A percentile compares a stretch with the other conserved stretches of the same genome.
Evolutionary conservation across 495 filamentous ascomycete genomes (phyloP).

Genomic region (Aspergillus saccharolyticus): DNA sequence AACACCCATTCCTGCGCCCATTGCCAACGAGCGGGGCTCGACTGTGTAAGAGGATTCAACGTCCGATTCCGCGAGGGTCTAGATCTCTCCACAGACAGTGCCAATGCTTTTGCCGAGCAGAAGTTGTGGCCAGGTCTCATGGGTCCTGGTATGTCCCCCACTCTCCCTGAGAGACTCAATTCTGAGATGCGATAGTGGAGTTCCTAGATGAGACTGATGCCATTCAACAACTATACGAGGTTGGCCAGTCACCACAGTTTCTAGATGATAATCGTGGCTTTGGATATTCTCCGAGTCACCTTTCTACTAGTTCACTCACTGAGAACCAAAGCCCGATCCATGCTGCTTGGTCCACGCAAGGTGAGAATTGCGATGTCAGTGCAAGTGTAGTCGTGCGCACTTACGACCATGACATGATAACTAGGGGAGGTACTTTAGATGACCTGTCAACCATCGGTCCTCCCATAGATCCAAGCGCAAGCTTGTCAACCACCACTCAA

Average conservation of each 20-base stretch:
- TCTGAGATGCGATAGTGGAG: neutral
- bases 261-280: neutral
- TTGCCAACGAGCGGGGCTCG: slow-evolving; percentile 17
- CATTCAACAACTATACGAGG: neutral
- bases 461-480: neutral
- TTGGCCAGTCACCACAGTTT: neutral
- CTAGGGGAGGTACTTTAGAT: too few species aligned
- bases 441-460: neutral
- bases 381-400: too few species aligned
- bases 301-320: neutral
- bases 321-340: too few species aligned
- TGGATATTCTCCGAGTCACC: neutral
- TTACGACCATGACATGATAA: too few species aligned
- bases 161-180: neutral
- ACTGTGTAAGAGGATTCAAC: slow-evolving; percentile 21
- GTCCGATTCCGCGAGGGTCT: slow-evolving; percentile 24
- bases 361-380: too few species aligned
- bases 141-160: slow-evolving; percentile 20
- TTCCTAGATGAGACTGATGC: neutral
- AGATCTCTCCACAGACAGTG: slow-evolving; percentile 9
- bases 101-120: slow-evolving; percentile 17
- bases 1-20: slow-evolving; percentile 14
- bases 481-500: neutral
- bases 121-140: slow-evolving; percentile 16
- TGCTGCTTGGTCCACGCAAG: too few species aligned